These are phyloP conservation scores for Chaetomidium leptoderma DNA, from an alignment of 495 filamentous ascomycete genomes.

Conservation along the genomic window DNA sequence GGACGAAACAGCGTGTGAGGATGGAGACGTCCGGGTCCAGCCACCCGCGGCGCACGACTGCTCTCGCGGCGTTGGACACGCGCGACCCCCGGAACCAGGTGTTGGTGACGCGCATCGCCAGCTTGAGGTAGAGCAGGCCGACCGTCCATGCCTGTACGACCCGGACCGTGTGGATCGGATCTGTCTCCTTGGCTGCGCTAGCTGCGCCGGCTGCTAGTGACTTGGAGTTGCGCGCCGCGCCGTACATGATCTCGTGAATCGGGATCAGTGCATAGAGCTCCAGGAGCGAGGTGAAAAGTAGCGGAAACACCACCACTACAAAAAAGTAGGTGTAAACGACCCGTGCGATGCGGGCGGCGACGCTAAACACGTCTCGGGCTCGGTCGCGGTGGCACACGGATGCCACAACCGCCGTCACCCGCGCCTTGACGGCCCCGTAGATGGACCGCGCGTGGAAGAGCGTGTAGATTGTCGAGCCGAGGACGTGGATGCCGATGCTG, in stretches of 20 bases:
- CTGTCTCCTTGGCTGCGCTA: neutral
- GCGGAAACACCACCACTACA: conserved; percentile 72
- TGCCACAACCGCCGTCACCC: conserved; percentile 21
- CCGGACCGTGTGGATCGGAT: conserved; percentile 69
- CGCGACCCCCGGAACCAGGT: conserved; percentile 58
- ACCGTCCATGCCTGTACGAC: conserved; percentile 92
- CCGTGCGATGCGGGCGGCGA: conserved; percentile 33
- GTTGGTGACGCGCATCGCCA: conserved; percentile 68
- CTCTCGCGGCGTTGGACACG: conserved; percentile 66
- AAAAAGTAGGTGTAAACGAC: conserved; percentile 69
- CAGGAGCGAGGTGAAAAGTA: conserved; percentile 73
- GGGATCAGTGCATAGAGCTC: conserved; percentile 90
- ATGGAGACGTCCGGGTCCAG: conserved; percentile 71
- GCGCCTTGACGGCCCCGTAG: conserved; percentile 35
- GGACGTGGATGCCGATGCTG: conserved; percentile 76
- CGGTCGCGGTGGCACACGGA: conserved; percentile 36
- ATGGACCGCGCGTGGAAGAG: conserved; percentile 50
- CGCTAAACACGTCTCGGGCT: conserved; percentile 26
- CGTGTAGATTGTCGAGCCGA: conserved; percentile 61
- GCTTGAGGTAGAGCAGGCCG: conserved; percentile 86
- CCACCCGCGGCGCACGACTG: conserved; percentile 74
- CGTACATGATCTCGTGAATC: conserved; percentile 73
- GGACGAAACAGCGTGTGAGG: conserved; percentile 75
- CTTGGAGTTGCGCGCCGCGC: conserved; percentile 18
- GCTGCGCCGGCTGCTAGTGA: neutral